Evolutionary conservation across 306 rosid genomes (phyloP).

Genomic region (Senna siamea): DNA sequence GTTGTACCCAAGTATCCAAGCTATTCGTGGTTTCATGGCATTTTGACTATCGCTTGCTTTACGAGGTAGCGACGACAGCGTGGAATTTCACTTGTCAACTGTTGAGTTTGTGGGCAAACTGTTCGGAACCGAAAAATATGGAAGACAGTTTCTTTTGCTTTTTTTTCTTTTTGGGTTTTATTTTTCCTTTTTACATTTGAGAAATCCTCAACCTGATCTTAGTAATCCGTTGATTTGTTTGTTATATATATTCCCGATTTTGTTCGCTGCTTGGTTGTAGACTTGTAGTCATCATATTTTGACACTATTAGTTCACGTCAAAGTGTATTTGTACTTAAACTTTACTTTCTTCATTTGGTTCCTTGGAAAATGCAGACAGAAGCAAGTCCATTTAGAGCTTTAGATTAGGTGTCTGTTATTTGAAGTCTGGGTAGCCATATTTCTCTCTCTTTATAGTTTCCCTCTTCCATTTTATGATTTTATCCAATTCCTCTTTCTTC

Average conservation of each 20-base stretch:
- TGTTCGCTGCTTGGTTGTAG: slow-evolving; percentile 3
- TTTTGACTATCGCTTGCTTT: slow-evolving; percentile 45
- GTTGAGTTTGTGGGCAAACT: slow-evolving; percentile 36
- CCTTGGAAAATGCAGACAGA: slow-evolving; percentile 37
- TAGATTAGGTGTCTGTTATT: slow-evolving; percentile 22
- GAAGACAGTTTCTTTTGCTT: slow-evolving; percentile 19
- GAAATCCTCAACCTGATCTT: slow-evolving; percentile 16
- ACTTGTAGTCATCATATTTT: slow-evolving; percentile 7
- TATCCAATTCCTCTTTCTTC: slow-evolving; percentile 14
- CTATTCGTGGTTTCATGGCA: slow-evolving; percentile 42
- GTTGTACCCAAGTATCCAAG: slow-evolving; percentile 35
- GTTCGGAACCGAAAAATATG: slow-evolving; percentile 14
- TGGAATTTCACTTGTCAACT: slow-evolving; percentile 34
- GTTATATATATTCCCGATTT: slow-evolving; percentile 1
- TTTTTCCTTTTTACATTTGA: background rate
- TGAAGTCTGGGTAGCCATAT: background rate
- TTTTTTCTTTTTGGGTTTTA: slow-evolving; percentile 32
- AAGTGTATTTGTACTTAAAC: slow-evolving; percentile 14
- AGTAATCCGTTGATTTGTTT: slow-evolving; percentile 1
- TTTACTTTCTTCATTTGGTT: slow-evolving; percentile 16
- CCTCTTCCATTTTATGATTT: background rate
- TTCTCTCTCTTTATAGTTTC: background rate
- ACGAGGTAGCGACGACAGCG: slow-evolving; percentile 48
- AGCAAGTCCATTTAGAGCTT: slow-evolving; percentile 16
- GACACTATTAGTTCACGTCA: slow-evolving; percentile 21